Evolutionary conservation across 192 early-diverging fungal species (phyloP), one percentile per base, ranked within the genome.

Genomic region (Phlyctochytrium arcticum): DNA sequence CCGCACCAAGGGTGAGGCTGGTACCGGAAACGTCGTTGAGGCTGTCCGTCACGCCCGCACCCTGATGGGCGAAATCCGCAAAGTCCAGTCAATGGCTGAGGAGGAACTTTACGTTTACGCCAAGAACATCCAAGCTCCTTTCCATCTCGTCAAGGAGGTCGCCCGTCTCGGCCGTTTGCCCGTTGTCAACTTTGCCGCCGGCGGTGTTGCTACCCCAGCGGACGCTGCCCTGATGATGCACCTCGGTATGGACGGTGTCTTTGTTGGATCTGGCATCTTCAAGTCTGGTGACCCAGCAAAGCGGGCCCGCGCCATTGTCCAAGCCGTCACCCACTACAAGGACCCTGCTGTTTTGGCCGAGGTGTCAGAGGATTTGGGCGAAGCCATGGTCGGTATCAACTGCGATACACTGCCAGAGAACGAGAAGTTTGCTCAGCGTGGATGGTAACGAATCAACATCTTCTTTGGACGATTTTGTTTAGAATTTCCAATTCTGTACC

Each of bases 161-260:
- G 91, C 85, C 55, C 80, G 82, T 54, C 80, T 97, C 33, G 93
- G 92, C 44, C 87, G 93, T 60, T 78, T 99, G 27, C 95, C 96
- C 37, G 92, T 99, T 42, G 95, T 96, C 72, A 96, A 96, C 85
- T 99, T 99, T 83, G 94, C 96, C 62, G 94, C 94, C 36, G 94
- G 80, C 56, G 95, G 93, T 76, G 85, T 98, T 66, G 95, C 96
- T 19, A 99, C 96, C 34, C 96, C 96, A 27, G 95, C 95, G 26
- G 96, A 99, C 84, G 96, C 95, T 54, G 96, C 94, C 10, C 65
- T 99, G 65, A 96, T 99, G 95, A 99, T 99, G 95, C 94, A 98
- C 81, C 82, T 96, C 44, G 96, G 96, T 37, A 92, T 93, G 78
- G 94, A 96, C 77, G 96, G 96, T 80, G 94, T 85, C 15, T 95